A percentile compares a stretch with the other conserved stretches of the same genome.
Conservation (phyloP, 345 rosid genomes). For the Syzygium aqueum region DNA sequence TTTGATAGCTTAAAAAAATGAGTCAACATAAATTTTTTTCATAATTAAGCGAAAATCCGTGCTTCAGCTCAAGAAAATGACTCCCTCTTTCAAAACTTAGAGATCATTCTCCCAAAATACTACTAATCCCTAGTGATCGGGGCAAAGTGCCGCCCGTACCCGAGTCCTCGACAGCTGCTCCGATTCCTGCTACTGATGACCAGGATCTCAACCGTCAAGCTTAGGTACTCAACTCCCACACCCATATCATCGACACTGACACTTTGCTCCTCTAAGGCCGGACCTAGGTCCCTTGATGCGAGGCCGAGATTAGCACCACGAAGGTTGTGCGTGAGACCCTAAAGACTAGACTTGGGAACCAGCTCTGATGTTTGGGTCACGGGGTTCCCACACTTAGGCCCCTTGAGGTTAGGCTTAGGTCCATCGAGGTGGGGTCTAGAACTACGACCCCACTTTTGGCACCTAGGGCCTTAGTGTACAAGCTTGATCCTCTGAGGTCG, state of each 20-base stretch:
- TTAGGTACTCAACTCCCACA: accelerated
- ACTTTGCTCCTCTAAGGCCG: background rate
- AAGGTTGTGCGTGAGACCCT: accelerated
- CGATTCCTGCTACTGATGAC: too few species aligned
- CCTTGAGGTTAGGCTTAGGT: background rate
- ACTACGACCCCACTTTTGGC: too few species aligned
- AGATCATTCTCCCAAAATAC: background rate
- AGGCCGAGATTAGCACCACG: accelerated
- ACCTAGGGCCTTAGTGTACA: too few species aligned
- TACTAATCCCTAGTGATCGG: background rate
- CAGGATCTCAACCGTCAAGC: too few species aligned
- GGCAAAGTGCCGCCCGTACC: accelerated
- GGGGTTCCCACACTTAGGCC: background rate
- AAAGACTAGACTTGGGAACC: accelerated
- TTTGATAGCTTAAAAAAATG: background rate
- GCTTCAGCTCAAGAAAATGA: accelerated
- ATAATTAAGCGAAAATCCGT: background rate
- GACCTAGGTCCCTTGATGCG: background rate
- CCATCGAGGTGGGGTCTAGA: too few species aligned
- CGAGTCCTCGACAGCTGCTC: accelerated
- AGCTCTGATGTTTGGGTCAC: accelerated
- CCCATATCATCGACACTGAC: too few species aligned
- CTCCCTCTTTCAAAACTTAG: background rate
- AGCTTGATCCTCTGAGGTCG: background rate
- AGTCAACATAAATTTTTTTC: background rate